Conservation (phyloP, 352 stramenopile genomes). For the Globisporangium camurandrum region DNA sequence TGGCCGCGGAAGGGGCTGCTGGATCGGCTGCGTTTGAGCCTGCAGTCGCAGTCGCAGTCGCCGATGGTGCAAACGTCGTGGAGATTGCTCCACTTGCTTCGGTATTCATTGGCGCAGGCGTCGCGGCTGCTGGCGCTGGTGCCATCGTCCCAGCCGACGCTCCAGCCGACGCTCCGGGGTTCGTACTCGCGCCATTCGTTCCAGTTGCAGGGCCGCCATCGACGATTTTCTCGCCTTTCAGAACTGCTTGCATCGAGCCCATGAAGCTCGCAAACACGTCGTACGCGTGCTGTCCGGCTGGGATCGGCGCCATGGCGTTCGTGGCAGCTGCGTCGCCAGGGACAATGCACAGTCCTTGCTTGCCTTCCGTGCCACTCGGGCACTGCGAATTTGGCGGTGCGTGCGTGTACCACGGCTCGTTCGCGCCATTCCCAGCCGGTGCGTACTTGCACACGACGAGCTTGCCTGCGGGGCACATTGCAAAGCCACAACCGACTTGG, state of each 20-base stretch:
- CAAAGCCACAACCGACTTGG: slow-evolving; percentile 50
- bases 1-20: background rate
- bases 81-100: no score
- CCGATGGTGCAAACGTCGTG: background rate
- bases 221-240: slow-evolving; percentile 23
- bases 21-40: background rate
- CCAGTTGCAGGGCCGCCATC: slow-evolving; percentile 14
- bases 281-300: slow-evolving; percentile 45
- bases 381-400: slow-evolving; percentile 35
- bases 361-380: slow-evolving; percentile 35
- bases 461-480: slow-evolving; percentile 28
- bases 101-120: slow-evolving; percentile 1
- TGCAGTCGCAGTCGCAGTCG: background rate
- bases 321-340: slow-evolving; percentile 32
- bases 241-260: slow-evolving; percentile 35
- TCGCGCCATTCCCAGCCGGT: slow-evolving; percentile 37
- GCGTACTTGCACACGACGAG: slow-evolving; percentile 63
- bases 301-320: slow-evolving; percentile 44
- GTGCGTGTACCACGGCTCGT: slow-evolving; percentile 55
- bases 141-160: background rate
- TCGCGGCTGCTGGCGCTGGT: background rate
- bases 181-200: slow-evolving; percentile 6
- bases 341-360: slow-evolving; percentile 39
- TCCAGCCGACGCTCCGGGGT: slow-evolving; percentile 4
- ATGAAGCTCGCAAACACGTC: slow-evolving; percentile 53